Evolutionary conservation across 2,329 filamentous ascomycete species (phyloP).

Genomic region (Fusarium avenaceum): DNA sequence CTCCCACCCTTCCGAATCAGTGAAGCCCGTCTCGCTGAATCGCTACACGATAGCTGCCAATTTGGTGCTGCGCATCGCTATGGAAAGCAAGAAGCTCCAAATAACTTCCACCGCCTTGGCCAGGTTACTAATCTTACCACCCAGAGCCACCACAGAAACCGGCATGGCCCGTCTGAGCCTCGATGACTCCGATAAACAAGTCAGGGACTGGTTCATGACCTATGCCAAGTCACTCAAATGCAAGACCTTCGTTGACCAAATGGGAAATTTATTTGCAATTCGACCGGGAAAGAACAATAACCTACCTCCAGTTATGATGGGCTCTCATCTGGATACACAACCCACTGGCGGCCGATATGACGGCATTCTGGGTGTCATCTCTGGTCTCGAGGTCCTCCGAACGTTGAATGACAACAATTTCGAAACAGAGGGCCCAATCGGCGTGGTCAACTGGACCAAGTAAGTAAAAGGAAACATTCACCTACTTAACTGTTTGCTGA

Average conservation of each 20-base stretch:
- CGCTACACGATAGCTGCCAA: slow-evolving; percentile 12
- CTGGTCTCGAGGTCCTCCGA: not conserved
- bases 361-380: slow-evolving; percentile 14
- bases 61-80: slow-evolving; percentile 16
- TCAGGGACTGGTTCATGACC: slow-evolving; percentile 17
- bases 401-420: not conserved
- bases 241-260: not conserved
- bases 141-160: slow-evolving; percentile 3
- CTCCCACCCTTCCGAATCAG: not conserved
- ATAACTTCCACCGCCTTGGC: rapidly evolving
- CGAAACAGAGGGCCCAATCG: not conserved
- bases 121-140: rapidly evolving
- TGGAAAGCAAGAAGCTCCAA: not conserved
- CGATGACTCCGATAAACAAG: slow-evolving; percentile 18
- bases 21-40: slow-evolving; percentile 5
- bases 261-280: slow-evolving; percentile 12
- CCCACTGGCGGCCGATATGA: slow-evolving; percentile 9
- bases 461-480: not conserved
- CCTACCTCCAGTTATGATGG: slow-evolving; percentile 5
- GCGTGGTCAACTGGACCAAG: slow-evolving; percentile 22
- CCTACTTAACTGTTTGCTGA: not conserved
- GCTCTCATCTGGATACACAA: slow-evolving; percentile 10
- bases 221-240: slow-evolving; percentile 7
- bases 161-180: slow-evolving; percentile 15
- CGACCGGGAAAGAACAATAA: not conserved